Base-by-base conservation (phyloP, 2,329 filamentous ascomycete species). In the Gliomastix tumulicola region DNA sequence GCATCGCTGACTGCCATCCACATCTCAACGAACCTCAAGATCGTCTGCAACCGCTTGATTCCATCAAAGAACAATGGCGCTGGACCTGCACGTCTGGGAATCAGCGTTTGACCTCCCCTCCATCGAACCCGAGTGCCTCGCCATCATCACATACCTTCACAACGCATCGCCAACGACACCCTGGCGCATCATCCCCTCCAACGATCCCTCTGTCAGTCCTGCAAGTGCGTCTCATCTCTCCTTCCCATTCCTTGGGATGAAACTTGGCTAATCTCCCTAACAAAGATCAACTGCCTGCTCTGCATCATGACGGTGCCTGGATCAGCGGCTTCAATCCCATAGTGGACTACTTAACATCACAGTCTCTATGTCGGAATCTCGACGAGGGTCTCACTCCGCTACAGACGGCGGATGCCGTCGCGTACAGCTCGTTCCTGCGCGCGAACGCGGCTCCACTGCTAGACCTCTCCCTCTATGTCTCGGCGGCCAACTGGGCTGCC, bases 91-190 rank as follows among this genome's bases (percentile, higher is more conserved):
- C 62, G 75, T 95, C 53, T 94, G 89, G 83, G 89, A 89, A 34
- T 82, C 88, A 37, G 89, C 86, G 28, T 94, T 95, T 58, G 81
- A 80, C 28, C 76, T 96, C 31, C 82, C 90, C 12, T 97, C 92
- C 30, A 84, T 97, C 50, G 89, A 97, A 53, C 71, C 90, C 32
- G 86, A 94, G 66, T 97, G 89, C 55, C 76, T 94, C 42, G 89
- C 89, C 20, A 72, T 83, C 30, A 79, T 95, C 46, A 79, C 85
- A 36, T 89, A 89, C 56, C 70, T 94, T 39, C 74, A 77, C 42
- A 68, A 77, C 49, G 72, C 71, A 40, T 65, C 86, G 18, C 71
- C 75, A 39, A 61, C 67, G 33, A 62, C 74, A 48, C 55, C 55
- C 32, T 94, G 84, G 84, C 69, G 74, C 44, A 65, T 94, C 43